Base-by-base conservation (phyloP, 768 basidiomycete species). In the Wakefieldia striispora region DNA sequence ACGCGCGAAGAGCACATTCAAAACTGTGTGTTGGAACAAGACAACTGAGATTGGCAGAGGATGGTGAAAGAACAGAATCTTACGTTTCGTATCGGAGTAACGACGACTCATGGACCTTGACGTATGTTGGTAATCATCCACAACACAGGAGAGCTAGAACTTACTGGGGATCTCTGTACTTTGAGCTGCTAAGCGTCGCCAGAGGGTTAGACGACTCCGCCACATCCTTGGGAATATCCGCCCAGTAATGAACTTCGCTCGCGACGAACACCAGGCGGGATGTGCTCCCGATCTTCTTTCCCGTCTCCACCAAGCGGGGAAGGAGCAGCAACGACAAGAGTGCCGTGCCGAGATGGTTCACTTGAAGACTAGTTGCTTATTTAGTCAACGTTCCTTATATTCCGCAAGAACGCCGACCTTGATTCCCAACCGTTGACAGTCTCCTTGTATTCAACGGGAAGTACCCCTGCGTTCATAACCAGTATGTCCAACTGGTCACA, bases 351-450 rank as follows among this genome's bases (percentile, higher is more conserved):
- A 75, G 54, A 36, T 67, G 50, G 47, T 75, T 74, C 19, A 70
- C 63, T 45, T 74, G 72, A 11, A 75, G 47, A 1, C 70, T 71
- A 6, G 2, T 0, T 20, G 19, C 0, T 8, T 16, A 1, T 20
- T 54, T 10, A 42, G 36, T 6, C 14, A 1, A 12, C 0, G 16
- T 4, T 7, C 5, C 19, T 13, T n/a, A 4, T 29, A 5, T 29
- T 3, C 23, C 16, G 5, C 29, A 9, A 36, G 3, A 19, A 6
- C 40, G 56, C 69, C 3, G 42, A 79, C 80, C 54, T 61, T 11
- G 61, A 43, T 50, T 81, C 79, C 75, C 75, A 81, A 6, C 75
- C 79, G 57, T 80, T 73, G 0, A 46, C 34, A 0, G 73, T 75
- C 10, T 54, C 40, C 7, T 59, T 33, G 27, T 68, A 71, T 7